Percentiles rank a stretch among this genome's conserved stretches.
Conservation (phyloP, 768 basidiomycete species). For the Hydnomerulius pinastri region DNA sequence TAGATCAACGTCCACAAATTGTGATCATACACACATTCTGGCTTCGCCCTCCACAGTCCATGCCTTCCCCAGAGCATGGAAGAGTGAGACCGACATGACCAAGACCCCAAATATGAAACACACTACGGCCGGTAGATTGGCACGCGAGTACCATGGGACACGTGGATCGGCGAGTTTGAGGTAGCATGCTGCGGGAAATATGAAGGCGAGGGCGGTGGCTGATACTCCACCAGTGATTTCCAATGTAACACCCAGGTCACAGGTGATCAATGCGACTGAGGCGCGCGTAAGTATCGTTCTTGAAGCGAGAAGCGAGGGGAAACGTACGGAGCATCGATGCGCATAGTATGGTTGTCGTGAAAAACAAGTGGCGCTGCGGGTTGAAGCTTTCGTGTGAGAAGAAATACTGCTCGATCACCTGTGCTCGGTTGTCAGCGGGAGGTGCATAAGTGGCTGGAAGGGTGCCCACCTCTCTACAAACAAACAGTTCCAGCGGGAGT, state of each 20-base stretch:
- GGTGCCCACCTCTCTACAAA: constrained; percentile 83
- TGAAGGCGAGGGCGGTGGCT: constrained; percentile 89
- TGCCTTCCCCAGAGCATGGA: constrained; percentile 73
- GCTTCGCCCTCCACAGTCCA: constrained; percentile 73
- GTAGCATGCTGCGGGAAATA: constrained; percentile 89
- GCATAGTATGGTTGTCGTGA: constrained; percentile 84
- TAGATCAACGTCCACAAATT: constrained; percentile 22
- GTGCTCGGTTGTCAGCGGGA: constrained; percentile 1
- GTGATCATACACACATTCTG: constrained; percentile 66
- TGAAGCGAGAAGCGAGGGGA: not conserved
- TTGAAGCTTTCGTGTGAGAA: constrained; percentile 87
- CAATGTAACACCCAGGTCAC: constrained; percentile 96
- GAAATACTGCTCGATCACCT: constrained; percentile 97
- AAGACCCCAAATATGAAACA: constrained; percentile 75
- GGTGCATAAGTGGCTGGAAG: not conserved
- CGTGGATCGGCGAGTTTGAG: constrained; percentile 64
- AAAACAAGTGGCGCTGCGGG: constrained; percentile 82
- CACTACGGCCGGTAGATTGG: constrained; percentile 71
- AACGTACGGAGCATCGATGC: constrained; percentile 78
- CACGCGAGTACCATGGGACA: constrained; percentile 64
- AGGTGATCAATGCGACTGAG: constrained; percentile 86
- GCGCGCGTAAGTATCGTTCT: not conserved
- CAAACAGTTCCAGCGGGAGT: constrained; percentile 92
- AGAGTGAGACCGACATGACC: constrained; percentile 78
- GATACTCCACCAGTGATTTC: constrained; percentile 98